Conservation (phyloP, 768 basidiomycete species). For the Pleurotus djamor region DNA sequence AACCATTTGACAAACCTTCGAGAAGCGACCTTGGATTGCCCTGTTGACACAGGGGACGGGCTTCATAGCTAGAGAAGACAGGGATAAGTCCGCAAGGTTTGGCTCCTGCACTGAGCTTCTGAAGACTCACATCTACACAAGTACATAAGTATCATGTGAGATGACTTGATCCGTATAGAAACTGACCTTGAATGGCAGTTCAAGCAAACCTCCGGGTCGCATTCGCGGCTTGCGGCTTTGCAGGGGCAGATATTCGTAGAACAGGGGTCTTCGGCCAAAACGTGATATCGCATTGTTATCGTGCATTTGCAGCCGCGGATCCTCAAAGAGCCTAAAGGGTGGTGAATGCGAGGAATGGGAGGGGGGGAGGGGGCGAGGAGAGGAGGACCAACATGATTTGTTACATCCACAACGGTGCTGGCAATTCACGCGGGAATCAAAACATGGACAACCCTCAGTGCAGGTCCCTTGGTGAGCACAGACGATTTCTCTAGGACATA, state of each 20-base stretch:
- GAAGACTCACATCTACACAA: no score
- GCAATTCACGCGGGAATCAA: slow-evolving; percentile 48
- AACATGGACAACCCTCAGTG: slow-evolving; percentile 47
- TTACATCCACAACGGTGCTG: slow-evolving; percentile 53
- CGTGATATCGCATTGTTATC: slow-evolving; percentile 7
- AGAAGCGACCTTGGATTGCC: no score
- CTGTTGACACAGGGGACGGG: no score
- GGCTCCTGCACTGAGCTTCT: no score
- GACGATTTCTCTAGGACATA: slow-evolving; percentile 32
- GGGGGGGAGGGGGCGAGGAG: not conserved
- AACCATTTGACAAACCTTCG: no score
- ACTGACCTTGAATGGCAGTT: slow-evolving; percentile 49
- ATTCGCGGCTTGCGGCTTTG: slow-evolving; percentile 48
- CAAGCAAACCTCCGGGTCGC: slow-evolving; percentile 64
- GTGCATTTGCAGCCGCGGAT: slow-evolving; percentile 59
- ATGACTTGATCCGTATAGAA: no score
- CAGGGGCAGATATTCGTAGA: slow-evolving; percentile 49
- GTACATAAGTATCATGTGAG: no score
- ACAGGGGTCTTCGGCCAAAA: slow-evolving; percentile 27
- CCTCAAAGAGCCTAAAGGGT: slow-evolving; percentile 45
- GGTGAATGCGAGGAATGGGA: not conserved
- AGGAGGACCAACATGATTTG: slow-evolving; percentile 31
- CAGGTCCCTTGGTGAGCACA: slow-evolving; percentile 65
- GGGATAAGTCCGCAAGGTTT: not conserved
- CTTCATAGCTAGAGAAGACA: no score